phyloP scores from a whole-genome alignment of 805 yeast species.

The Starmerella vaccinii region DNA sequence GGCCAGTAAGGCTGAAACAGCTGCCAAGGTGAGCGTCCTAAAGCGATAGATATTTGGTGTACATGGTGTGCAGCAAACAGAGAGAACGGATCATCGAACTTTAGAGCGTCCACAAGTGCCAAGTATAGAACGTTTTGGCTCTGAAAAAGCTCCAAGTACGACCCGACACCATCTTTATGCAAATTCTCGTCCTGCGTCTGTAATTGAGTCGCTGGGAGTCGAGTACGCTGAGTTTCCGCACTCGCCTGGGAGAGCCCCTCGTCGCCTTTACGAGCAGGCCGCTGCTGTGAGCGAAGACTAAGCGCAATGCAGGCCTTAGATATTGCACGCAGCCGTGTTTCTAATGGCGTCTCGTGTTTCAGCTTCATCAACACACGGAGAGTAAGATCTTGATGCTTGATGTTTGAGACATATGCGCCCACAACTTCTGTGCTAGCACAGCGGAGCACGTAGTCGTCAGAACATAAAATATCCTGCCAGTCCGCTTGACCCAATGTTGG shows the following conservation, averaged over 20 bases:
- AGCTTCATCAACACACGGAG: conserved; percentile 7
- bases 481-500: background rate
- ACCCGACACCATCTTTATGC: conserved; percentile 1
- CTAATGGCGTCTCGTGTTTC: conserved; percentile 3
- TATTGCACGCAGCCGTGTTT: conserved; percentile 9
- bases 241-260: conserved; percentile 7
- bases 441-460: conserved; percentile 2
- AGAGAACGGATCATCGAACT: conserved; percentile 48
- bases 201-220: background rate
- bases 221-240: background rate
- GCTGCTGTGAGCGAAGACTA: background rate
- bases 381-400: conserved; percentile 12
- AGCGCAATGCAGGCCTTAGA: conserved; percentile 9
- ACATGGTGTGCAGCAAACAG: conserved; percentile 61
- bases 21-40: conserved; percentile 62
- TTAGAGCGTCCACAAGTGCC: conserved; percentile 56
- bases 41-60: conserved; percentile 45
- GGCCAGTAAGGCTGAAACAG: conserved; percentile 66
- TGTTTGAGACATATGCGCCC: conserved; percentile 10
- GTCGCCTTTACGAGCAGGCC: conserved; percentile 4
- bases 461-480: conserved; percentile 8
- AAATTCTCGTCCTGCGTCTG: background rate
- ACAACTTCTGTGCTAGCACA: conserved; percentile 11
- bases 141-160: conserved; percentile 16
- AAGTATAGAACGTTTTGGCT: conserved; percentile 27